A percentile compares a stretch with the other conserved stretches of the same genome.
Conservation (phyloP, 1,284 basidiomycete genomes). For the Fomitopsis betulina region DNA sequence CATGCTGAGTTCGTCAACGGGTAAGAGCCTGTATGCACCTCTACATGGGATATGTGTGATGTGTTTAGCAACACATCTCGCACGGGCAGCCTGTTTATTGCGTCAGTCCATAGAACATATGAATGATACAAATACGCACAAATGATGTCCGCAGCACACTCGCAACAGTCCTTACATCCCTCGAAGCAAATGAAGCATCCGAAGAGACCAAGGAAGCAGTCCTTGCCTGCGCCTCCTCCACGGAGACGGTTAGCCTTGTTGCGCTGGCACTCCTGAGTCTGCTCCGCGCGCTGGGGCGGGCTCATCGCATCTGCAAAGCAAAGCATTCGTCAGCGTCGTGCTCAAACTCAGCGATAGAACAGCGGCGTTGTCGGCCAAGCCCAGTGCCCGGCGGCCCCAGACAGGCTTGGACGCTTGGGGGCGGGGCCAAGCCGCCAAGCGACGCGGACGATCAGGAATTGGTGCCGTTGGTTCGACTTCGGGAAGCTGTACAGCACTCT, state of each 20-base stretch:
- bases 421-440: background rate
- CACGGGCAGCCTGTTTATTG: conserved; percentile 34
- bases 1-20: background rate
- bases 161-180: conserved; percentile 41
- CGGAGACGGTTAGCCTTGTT: conserved; percentile 47
- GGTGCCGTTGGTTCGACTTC: background rate
- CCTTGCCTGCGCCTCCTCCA: conserved; percentile 60
- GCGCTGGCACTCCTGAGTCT: conserved; percentile 32
- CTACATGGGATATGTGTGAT: background rate
- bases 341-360: background rate
- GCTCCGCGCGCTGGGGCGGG: conserved; percentile 26
- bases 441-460: background rate
- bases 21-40: background rate
- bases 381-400: background rate
- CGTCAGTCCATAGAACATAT: background rate
- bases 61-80: conserved; percentile 36
- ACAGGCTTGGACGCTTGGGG: background rate
- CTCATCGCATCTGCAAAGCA: conserved; percentile 34
- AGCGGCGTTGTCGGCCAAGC: background rate
- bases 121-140: conserved; percentile 30
- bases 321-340: background rate
- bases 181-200: conserved; percentile 66
- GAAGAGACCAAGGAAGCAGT: conserved; percentile 55
- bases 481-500: no score
- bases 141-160: conserved; percentile 38